phyloP scores from a whole-genome alignment of 345 rosid species.

The Kernera saxatilis region DNA sequence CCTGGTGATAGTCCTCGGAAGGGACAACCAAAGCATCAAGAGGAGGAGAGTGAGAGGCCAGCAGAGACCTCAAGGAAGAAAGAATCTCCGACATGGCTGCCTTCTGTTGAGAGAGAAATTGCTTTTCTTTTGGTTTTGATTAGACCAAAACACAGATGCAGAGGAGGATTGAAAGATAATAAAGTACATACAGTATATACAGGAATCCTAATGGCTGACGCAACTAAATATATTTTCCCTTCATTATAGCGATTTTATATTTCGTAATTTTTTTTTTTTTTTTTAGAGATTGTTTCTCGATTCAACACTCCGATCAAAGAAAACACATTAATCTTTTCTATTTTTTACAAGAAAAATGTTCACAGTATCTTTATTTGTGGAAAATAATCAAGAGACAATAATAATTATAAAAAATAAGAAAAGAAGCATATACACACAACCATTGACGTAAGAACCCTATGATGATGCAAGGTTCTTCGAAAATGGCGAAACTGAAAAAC shows the following conservation, averaged over 20 bases:
- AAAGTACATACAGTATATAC: not conserved
- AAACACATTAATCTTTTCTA: not conserved
- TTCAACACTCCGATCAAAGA: not conserved
- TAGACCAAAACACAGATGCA: conserved; percentile 13
- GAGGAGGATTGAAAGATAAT: not conserved
- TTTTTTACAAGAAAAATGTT: not conserved
- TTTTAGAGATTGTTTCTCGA: not conserved
- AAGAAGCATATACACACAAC: conserved; percentile 17
- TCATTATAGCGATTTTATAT: not conserved
- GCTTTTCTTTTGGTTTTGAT: not conserved
- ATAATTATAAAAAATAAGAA: not conserved
- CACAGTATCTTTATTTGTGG: not conserved
- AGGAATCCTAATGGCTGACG: conserved; percentile 24
- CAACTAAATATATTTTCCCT: not conserved
- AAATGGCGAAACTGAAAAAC: conserved; percentile 17
- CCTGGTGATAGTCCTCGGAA: conserved; percentile 96
- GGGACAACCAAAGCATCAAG: conserved; percentile 81
- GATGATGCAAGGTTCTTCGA: conserved; percentile 3
- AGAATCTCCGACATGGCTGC: conserved; percentile 51
- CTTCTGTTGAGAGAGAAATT: not conserved
- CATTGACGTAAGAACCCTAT: conserved; percentile 12
- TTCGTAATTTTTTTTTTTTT: too few species aligned
- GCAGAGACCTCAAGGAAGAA: conserved; percentile 63
- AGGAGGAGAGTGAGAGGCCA: conserved; percentile 94
- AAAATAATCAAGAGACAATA: not conserved